Evolutionary conservation across 352 stramenopile species (phyloP).

Genomic region (Pythium aquatile): DNA sequence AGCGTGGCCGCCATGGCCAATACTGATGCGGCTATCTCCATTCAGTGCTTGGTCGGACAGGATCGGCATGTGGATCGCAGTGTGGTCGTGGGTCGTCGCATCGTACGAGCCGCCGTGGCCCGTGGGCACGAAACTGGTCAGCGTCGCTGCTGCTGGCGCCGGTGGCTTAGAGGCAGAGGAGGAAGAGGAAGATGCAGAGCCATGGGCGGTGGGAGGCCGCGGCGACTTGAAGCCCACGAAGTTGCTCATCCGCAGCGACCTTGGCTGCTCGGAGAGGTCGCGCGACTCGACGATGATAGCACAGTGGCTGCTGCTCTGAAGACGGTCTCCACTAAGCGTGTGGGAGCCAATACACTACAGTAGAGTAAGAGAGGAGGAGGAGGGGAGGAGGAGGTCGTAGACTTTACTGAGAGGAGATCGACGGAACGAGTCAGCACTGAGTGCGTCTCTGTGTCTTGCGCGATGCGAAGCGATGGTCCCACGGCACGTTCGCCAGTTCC

Average conservation of each 20-base stretch:
- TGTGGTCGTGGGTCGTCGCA: slow-evolving; percentile 6
- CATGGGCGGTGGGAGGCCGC: slow-evolving; percentile 1
- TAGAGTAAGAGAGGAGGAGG: too few relatives aligned
- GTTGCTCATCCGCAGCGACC: slow-evolving; percentile 15
- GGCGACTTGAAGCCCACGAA: slow-evolving; percentile 28
- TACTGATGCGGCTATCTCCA: slow-evolving; percentile 1
- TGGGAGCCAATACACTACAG: neutral
- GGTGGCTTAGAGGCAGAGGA: neutral
- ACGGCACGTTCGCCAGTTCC: neutral
- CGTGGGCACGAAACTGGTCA: neutral
- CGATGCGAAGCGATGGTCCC: neutral
- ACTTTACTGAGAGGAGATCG: neutral
- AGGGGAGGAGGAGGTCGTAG: neutral
- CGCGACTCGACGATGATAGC: slow-evolving; percentile 3
- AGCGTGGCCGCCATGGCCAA: slow-evolving; percentile 14
- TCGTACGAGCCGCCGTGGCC: neutral
- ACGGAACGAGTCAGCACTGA: neutral
- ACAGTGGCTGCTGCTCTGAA: neutral
- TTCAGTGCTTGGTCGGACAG: slow-evolving; percentile 3
- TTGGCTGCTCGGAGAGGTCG: neutral
- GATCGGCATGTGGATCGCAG: slow-evolving; percentile 18
- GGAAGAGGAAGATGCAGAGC: too few relatives aligned
- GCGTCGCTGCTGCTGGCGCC: neutral
- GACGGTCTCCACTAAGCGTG: neutral
- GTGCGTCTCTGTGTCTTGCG: neutral